These are phyloP conservation scores for Suillus subaureus DNA, from an alignment of 768 basidiomycete genomes.

Conservation along the genomic window DNA sequence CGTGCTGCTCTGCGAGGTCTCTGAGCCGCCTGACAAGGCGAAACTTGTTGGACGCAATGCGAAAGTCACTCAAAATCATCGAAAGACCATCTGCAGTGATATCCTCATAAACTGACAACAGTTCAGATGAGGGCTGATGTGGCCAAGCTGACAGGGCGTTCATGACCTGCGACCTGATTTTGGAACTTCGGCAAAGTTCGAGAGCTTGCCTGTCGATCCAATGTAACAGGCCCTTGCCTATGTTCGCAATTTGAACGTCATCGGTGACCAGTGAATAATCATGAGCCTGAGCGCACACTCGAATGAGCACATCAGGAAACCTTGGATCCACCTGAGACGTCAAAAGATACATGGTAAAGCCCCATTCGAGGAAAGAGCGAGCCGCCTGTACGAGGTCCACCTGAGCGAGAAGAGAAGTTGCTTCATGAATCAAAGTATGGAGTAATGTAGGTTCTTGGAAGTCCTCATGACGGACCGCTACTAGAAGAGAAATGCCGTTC, in stretches of 20 bases:
- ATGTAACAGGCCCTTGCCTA: slow-evolving; percentile 51
- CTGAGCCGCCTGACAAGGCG: slow-evolving; percentile 68
- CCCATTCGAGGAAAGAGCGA: slow-evolving; percentile 82
- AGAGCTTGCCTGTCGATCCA: slow-evolving; percentile 67
- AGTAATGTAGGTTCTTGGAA: slow-evolving; percentile 65
- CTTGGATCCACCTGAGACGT: slow-evolving; percentile 46
- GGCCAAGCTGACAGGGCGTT: slow-evolving; percentile 80
- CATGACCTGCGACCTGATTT: slow-evolving; percentile 44
- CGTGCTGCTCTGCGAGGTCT: slow-evolving; percentile 43
- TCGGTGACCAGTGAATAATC: slow-evolving; percentile 46
- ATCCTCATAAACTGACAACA: slow-evolving; percentile 48
- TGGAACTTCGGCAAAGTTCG: slow-evolving; percentile 40
- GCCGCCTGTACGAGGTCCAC: slow-evolving; percentile 66
- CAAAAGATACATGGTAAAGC: slow-evolving; percentile 54
- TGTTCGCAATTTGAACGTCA: slow-evolving; percentile 29
- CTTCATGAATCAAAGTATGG: slow-evolving; percentile 67
- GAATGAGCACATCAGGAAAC: slow-evolving; percentile 68
- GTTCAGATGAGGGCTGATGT: slow-evolving; percentile 50
- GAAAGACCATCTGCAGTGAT: slow-evolving; percentile 52
- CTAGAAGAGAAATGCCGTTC: slow-evolving; percentile 73
- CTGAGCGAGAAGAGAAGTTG: slow-evolving; percentile 65
- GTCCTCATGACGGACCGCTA: slow-evolving; percentile 58
- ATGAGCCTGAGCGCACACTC: slow-evolving; percentile 62
- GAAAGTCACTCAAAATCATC: slow-evolving; percentile 55
- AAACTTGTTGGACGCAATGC: slow-evolving; percentile 76